Evolutionary conservation across 2,329 filamentous ascomycete species (phyloP).

Genomic region (Talaromyces piceae): DNA sequence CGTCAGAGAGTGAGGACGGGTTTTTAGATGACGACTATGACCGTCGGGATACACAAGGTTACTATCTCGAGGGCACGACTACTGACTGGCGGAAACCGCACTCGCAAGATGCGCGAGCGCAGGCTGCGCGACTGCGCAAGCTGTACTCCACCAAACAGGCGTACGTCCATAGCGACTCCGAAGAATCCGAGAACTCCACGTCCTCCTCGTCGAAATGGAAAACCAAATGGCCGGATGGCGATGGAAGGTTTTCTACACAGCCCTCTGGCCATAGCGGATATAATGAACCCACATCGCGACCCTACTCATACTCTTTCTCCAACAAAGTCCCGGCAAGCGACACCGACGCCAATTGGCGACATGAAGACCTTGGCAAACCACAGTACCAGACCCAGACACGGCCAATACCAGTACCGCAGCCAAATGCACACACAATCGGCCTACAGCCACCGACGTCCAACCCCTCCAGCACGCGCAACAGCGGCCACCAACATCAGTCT

Average conservation of each 20-base stretch:
- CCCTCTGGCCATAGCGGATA: not conserved
- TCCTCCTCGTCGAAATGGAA: not conserved
- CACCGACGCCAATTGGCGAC: slow-evolving; percentile 7
- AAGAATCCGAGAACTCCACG: not conserved
- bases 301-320: slow-evolving; percentile 8
- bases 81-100: slow-evolving; percentile 31
- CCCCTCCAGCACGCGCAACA: slow-evolving; percentile 1
- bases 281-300: slow-evolving; percentile 2
- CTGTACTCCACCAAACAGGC: slow-evolving; percentile 29
- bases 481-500: not conserved
- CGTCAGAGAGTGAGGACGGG: slow-evolving; percentile 19
- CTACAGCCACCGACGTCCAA: slow-evolving; percentile 1
- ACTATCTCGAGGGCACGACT: slow-evolving; percentile 29
- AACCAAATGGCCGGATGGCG: not conserved
- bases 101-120: slow-evolving; percentile 29
- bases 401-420: slow-evolving; percentile 8
- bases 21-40: slow-evolving; percentile 16
- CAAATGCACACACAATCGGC: slow-evolving; percentile 1
- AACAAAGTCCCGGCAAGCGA: slow-evolving; percentile 7
- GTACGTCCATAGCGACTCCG: slow-evolving; percentile 24
- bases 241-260: not conserved
- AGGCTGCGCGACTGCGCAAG: slow-evolving; percentile 23
- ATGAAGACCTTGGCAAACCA: not conserved
- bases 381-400: not conserved
- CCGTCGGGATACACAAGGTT: slow-evolving; percentile 16